Conservation (phyloP, 2,329 filamentous ascomycete species). For the Claviceps cyperi region DNA sequence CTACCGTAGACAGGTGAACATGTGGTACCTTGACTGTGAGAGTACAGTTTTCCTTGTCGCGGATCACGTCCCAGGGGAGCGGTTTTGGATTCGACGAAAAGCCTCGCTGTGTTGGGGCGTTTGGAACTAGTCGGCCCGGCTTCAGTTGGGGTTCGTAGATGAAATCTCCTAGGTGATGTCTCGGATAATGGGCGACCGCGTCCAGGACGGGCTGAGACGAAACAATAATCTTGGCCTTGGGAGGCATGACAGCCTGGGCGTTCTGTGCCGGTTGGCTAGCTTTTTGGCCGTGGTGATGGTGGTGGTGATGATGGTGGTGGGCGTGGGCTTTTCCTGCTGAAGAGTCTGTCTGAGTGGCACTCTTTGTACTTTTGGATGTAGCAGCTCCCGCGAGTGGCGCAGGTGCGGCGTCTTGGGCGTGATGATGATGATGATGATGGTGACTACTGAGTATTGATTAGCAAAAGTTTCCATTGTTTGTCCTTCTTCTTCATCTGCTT, state of each 20-base stretch:
- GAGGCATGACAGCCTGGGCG: slow-evolving; percentile 23
- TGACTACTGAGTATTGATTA: slow-evolving; percentile 17
- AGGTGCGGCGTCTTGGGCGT: slow-evolving; percentile 30
- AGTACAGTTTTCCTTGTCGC: slow-evolving; percentile 74
- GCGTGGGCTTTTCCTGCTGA: slow-evolving; percentile 25
- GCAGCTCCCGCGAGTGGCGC: slow-evolving; percentile 27
- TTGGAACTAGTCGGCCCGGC: slow-evolving; percentile 31
- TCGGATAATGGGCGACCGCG: slow-evolving; percentile 53
- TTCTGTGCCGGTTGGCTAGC: slow-evolving; percentile 13
- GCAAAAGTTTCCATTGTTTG: not conserved
- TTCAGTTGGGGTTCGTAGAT: slow-evolving; percentile 61
- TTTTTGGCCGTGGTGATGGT: slow-evolving; percentile 27
- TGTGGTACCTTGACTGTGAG: slow-evolving; percentile 78
- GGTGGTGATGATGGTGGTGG: slow-evolving; percentile 33
- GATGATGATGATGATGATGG: slow-evolving; percentile 48
- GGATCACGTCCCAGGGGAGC: slow-evolving; percentile 56
- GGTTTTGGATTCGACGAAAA: slow-evolving; percentile 49
- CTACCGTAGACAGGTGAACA: slow-evolving; percentile 53
- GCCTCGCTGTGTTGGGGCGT: slow-evolving; percentile 24
- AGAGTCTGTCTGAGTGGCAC: slow-evolving; percentile 28
- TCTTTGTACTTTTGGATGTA: slow-evolving; percentile 36
- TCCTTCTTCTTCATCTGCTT: not conserved
- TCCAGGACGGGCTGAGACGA: slow-evolving; percentile 58
- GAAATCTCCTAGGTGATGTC: slow-evolving; percentile 71
- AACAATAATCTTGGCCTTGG: slow-evolving; percentile 52